These are phyloP conservation scores for Panellus pusillus DNA, from an alignment of 768 basidiomycete genomes.

Conservation along the genomic window DNA sequence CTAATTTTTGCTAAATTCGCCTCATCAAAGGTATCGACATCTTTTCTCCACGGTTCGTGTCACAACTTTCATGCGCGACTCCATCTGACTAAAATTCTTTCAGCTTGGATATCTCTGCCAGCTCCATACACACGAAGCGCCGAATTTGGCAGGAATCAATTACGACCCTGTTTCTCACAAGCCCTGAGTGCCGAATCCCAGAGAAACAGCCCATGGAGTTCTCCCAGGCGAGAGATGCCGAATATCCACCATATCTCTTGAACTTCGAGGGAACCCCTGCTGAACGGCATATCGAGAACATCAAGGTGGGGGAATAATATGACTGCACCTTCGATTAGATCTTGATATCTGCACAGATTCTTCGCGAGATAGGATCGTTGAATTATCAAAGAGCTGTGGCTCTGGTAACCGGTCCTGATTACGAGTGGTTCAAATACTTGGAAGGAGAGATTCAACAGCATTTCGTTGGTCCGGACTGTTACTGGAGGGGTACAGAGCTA, in stretches of 20 bases:
- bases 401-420: slow-evolving; percentile 47
- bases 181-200: slow-evolving; percentile 59
- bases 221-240: slow-evolving; percentile 53
- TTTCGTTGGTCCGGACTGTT: slow-evolving; percentile 71
- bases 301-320: slow-evolving; percentile 55
- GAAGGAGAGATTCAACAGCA: slow-evolving; percentile 54
- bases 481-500: slow-evolving; percentile 50
- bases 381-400: slow-evolving; percentile 55
- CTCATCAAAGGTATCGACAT: slow-evolving; percentile 64
- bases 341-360: slow-evolving; percentile 46
- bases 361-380: slow-evolving; percentile 64
- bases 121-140: slow-evolving; percentile 61
- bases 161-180: slow-evolving; percentile 63
- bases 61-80: background rate
- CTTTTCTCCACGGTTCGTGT: slow-evolving; percentile 67
- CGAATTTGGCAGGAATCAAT: slow-evolving; percentile 83
- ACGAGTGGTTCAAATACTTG: slow-evolving; percentile 44
- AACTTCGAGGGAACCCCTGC: slow-evolving; percentile 61
- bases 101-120: slow-evolving; percentile 58
- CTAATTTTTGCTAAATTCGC: background rate
- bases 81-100: background rate
- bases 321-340: background rate
- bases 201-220: slow-evolving; percentile 56
- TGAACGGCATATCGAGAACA: slow-evolving; percentile 75
- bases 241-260: slow-evolving; percentile 71